A percentile compares a stretch with the other conserved stretches of the same genome.
Evolutionary conservation across 2,329 filamentous ascomycete genomes (phyloP).

Genomic region (Chrysoporthe puriensis): DNA sequence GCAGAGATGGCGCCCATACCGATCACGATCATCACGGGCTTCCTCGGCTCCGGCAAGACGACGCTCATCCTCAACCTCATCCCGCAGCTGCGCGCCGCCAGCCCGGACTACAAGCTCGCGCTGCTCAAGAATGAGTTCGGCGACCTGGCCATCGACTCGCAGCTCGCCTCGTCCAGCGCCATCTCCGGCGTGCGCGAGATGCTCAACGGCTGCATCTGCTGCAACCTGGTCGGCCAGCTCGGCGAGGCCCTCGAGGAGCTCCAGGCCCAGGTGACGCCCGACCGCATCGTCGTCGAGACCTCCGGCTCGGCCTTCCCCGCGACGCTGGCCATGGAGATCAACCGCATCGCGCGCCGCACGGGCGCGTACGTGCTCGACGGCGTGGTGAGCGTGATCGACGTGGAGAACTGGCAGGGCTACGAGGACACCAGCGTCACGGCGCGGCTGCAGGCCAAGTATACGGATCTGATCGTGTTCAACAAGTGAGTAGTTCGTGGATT

Average conservation of each 20-base stretch:
- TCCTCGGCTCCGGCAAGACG: slow-evolving; percentile 94
- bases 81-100: slow-evolving; percentile 79
- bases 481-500: slow-evolving; percentile 51
- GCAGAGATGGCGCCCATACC: slow-evolving; percentile 73
- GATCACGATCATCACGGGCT: slow-evolving; percentile 94
- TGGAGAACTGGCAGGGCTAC: slow-evolving; percentile 94
- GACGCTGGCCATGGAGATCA: slow-evolving; percentile 88
- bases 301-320: slow-evolving; percentile 86
- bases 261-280: slow-evolving; percentile 60
- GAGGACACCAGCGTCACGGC: slow-evolving; percentile 90
- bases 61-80: slow-evolving; percentile 93
- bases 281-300: slow-evolving; percentile 94
- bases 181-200: slow-evolving; percentile 91
- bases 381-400: slow-evolving; percentile 87
- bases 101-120: slow-evolving; percentile 80
- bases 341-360: slow-evolving; percentile 73
- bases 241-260: slow-evolving; percentile 79
- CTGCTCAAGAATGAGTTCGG: slow-evolving; percentile 98
- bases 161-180: slow-evolving; percentile 79
- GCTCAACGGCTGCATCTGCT: slow-evolving; percentile 97
- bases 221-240: slow-evolving; percentile 93
- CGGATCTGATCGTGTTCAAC: slow-evolving; percentile 88
- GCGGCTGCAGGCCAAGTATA: slow-evolving; percentile 84
- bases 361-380: slow-evolving; percentile 78
- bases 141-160: slow-evolving; percentile 89